Evolutionary conservation across 805 yeast genomes (phyloP), one percentile per base, ranked within the genome.

Genomic region (Pichia rugopelliculosa): DNA sequence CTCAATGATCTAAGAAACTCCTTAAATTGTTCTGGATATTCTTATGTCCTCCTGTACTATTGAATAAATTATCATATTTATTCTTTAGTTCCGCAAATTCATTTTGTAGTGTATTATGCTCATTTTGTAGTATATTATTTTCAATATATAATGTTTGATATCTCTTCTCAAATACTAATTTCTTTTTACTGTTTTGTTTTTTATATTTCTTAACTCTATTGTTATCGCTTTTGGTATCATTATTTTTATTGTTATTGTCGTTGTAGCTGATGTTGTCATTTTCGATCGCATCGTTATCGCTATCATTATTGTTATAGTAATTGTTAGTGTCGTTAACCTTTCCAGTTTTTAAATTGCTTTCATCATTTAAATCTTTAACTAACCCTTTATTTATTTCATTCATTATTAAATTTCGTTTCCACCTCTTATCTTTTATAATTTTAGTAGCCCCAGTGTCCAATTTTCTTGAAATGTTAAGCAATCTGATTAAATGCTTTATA

Each of bases 101-200:
- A 6, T 9, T n/a, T 23, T 42, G 23, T 23, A 42, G 3, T 33
- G 24, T 23, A 17, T 42, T 30, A 25, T 23, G 15, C 11, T 42
- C 45, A n/a, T 21, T 23, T 23, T 42, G 23, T 13, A 42, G 5
- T 22, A 42, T 23, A 1, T 24, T 33, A 22, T 42, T 11, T 6
- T 42, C 39, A 42, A 42, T 42, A 10, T 23, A n/a, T 24, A 42
- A 33, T 34, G 18, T 23, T 42, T 42, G 45, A 25, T 42, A 34
- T 23, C 23, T 42, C 22, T 34, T 42, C 12, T 42, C 39, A 26
- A 42, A 21, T 6, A 26, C 8, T 10, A 21, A 22, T n/a, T 1
- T n/a, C 30, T 23, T 23, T 10, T 15, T 42, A 13, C 12, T 22
- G 18, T 23, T 33, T 20, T 40, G 20, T 12, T 3, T 40, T 26